Conservation (phyloP, 2,329 filamentous ascomycete genomes). For the Cladosporium cucumerinum region DNA sequence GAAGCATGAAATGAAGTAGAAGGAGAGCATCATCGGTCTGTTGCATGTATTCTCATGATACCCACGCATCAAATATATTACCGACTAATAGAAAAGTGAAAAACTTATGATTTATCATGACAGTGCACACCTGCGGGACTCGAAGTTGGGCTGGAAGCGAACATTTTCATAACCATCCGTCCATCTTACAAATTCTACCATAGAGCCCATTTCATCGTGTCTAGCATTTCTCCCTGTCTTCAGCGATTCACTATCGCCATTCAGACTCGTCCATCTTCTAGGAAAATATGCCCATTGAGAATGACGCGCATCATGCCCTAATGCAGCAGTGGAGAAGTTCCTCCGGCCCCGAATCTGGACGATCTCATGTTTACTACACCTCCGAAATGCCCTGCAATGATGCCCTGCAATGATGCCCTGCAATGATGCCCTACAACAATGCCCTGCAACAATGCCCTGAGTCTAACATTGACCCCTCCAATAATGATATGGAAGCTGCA, state of each 20-base stretch:
- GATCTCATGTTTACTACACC: background rate
- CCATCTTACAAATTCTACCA: no score
- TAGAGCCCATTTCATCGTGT: no score
- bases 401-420: background rate
- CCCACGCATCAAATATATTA: constrained; percentile 3
- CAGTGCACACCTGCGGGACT: background rate
- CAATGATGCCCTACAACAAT: no score
- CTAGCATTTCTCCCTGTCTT: background rate
- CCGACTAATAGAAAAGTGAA: background rate
- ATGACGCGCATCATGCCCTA: background rate
- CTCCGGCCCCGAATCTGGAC: background rate
- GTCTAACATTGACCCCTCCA: background rate
- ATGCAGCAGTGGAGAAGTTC: background rate
- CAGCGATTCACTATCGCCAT: background rate
- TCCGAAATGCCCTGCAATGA: background rate
- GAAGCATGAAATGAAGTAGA: background rate
- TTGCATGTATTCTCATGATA: constrained; percentile 1
- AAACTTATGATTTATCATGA: background rate
- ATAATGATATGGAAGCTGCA: background rate
- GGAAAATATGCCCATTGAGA: background rate
- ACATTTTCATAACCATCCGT: background rate
- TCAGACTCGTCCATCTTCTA: background rate
- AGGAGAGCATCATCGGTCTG: background rate
- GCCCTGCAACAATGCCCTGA: background rate
- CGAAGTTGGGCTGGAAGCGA: background rate